Evolutionary conservation across 495 filamentous ascomycete species (phyloP).

Genomic region (Hypoxylon lenormandii): DNA sequence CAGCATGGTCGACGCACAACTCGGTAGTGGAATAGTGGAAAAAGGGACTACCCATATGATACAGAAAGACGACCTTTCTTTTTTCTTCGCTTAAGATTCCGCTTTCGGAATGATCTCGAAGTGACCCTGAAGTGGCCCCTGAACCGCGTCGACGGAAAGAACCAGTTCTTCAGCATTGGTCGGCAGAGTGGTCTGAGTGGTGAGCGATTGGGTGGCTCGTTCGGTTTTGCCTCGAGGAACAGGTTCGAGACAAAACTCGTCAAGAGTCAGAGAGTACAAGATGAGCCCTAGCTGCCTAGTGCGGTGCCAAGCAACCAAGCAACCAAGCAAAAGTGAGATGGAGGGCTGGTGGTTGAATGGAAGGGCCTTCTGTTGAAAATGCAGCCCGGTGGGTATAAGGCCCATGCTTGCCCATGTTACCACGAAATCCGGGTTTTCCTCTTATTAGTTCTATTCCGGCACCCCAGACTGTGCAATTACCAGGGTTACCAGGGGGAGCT

Average conservation of each 20-base stretch:
- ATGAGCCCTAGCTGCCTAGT: slow-evolving; percentile 31
- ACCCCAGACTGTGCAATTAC: slow-evolving; percentile 44
- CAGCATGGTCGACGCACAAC: slow-evolving; percentile 1
- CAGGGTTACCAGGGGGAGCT: no score
- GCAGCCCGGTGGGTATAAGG: slow-evolving; percentile 42
- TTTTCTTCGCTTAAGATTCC: background rate
- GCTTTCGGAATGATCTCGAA: background rate
- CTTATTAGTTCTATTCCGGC: slow-evolving; percentile 42
- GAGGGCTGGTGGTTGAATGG: slow-evolving; percentile 30
- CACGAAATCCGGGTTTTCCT: slow-evolving; percentile 46
- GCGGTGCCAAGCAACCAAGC: slow-evolving; percentile 35
- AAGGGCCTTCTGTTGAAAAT: slow-evolving; percentile 37
- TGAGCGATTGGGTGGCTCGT: slow-evolving; percentile 12
- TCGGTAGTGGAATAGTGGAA: background rate
- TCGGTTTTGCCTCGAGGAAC: slow-evolving; percentile 7
- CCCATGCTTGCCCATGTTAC: slow-evolving; percentile 31
- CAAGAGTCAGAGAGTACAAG: slow-evolving; percentile 21
- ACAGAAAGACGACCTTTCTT: background rate
- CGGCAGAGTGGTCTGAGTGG: background rate
- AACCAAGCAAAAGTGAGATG: no score
- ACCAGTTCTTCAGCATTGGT: slow-evolving; percentile 13
- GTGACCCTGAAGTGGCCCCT: background rate
- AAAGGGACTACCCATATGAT: background rate
- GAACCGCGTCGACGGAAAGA: slow-evolving; percentile 21
- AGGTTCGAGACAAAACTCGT: slow-evolving; percentile 30